Evolutionary conservation across 257 asterid genomes (phyloP), one percentile per base, ranked within the genome.

Genomic region (Leonotis leonurus): DNA sequence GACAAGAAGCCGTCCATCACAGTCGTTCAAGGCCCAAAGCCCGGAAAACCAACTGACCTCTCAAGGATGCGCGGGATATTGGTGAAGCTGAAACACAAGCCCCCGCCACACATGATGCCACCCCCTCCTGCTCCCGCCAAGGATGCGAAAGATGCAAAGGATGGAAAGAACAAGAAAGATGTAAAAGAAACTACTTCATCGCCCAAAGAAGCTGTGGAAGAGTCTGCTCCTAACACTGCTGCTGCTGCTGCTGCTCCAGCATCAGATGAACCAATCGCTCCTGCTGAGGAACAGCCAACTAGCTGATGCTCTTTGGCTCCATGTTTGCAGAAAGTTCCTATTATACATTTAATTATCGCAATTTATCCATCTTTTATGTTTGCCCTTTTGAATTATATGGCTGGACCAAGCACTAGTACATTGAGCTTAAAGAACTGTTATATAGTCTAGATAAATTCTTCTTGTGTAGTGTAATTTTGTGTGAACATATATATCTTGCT

Each of bases 31-130:
- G 97, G 95, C 17, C 97, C 97, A 16, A 89, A 89, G 62, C 97
- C 97, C 3, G 97, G 97, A 30, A 89, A 89, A 73, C 97, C 97
- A 18, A 89, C 97, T 3, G 97, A 89, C 14, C 89, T 89, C 62
- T 84, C 97, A 2, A 83, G 94, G 80, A 82, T 89, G 97, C 97
- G 97, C 22, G 89, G 87, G 41, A 78, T 89, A 52, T 62, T 89
- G 59, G 76, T 87, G 80, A 89, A 85, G 86, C 92, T 89, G 62
- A 89, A 89, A 80, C 97, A 87, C 75, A 89, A 82, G 12, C 92
- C 94, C 49, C 97, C 97, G 3, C 83, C 95, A 14, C 95, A 89
- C 80, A 89, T 89, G 97, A 32, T 86, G 21, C 95, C 97, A 22
- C 95, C 93, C 62, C 89, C 97, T 43, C 89, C 95, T 41, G 33